phyloP scores from a whole-genome alignment of 2,329 filamentous ascomycete species.

The Tolypocladium tundrense region DNA sequence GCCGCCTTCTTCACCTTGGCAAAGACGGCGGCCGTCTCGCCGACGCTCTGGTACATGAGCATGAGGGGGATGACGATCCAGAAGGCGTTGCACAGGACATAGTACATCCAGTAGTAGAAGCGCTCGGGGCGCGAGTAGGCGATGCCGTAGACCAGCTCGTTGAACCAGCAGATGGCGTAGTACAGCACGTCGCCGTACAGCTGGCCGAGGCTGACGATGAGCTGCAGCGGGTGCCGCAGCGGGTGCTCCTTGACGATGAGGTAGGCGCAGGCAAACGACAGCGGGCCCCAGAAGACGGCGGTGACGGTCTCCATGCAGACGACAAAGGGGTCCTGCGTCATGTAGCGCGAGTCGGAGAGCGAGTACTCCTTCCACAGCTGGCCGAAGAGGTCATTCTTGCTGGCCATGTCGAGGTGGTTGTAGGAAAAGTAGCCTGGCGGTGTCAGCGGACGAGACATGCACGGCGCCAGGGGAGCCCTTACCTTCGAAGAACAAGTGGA shows the following conservation, averaged over 20 bases:
- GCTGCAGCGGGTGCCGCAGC: slow-evolving; percentile 37
- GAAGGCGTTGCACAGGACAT: slow-evolving; percentile 38
- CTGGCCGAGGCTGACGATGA: slow-evolving; percentile 35
- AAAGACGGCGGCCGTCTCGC: slow-evolving; percentile 15
- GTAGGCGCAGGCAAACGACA: slow-evolving; percentile 37
- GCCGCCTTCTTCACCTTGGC: slow-evolving; percentile 13
- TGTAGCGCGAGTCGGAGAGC: slow-evolving; percentile 45
- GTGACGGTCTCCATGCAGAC: slow-evolving; percentile 46
- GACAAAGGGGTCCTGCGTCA: slow-evolving; percentile 41
- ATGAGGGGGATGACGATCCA: slow-evolving; percentile 40
- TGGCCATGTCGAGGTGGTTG: slow-evolving; percentile 30
- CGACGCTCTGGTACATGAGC: slow-evolving; percentile 19
- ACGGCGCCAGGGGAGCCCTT: not conserved
- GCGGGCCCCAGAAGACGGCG: slow-evolving; percentile 41
- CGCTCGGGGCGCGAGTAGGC: slow-evolving; percentile 39
- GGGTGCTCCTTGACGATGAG: slow-evolving; percentile 32
- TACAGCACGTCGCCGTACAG: slow-evolving; percentile 44
- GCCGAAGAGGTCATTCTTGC: slow-evolving; percentile 32
- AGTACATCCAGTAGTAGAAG: slow-evolving; percentile 44
- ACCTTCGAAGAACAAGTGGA: slow-evolving; percentile 33
- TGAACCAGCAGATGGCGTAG: slow-evolving; percentile 35
- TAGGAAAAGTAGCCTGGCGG: slow-evolving; percentile 35
- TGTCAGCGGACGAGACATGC: not conserved
- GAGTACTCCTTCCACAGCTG: slow-evolving; percentile 51
- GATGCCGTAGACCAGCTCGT: slow-evolving; percentile 25